Percentiles rank a stretch among this genome's conserved stretches.
These are phyloP conservation scores for Coemansia sp. DNA, from an alignment of 192 early-diverging fungal genomes.

Conservation along the genomic window DNA sequence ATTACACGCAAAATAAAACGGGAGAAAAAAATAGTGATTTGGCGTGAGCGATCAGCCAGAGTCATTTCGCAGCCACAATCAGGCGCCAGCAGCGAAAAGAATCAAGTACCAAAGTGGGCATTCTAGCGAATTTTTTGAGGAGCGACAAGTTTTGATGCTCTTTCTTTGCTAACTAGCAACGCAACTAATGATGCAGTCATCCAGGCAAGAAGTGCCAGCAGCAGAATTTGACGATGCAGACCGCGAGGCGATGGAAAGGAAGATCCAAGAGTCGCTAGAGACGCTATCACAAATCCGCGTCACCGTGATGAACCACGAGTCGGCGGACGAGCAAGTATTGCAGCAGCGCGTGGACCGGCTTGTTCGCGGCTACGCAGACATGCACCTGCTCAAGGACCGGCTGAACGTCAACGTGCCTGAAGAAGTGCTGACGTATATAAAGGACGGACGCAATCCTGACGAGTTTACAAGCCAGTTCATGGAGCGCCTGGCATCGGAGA, in stretches of 20 bases:
- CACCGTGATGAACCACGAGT: constrained; percentile 48
- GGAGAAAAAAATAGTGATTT: neutral
- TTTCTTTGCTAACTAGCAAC: no score
- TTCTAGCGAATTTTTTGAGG: neutral
- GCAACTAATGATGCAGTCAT: constrained; percentile 12
- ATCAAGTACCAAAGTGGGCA: neutral
- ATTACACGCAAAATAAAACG: neutral
- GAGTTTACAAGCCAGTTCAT: constrained; percentile 56
- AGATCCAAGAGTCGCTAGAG: constrained; percentile 44
- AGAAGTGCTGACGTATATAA: constrained; percentile 40
- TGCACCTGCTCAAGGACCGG: constrained; percentile 33
- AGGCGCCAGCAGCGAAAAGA: neutral
- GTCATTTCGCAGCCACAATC: neutral
- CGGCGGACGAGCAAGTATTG: constrained; percentile 38
- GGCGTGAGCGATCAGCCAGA: neutral
- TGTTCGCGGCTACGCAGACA: constrained; percentile 37
- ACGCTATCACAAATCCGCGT: constrained; percentile 49
- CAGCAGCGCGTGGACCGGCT: constrained; percentile 47
- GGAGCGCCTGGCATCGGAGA: constrained; percentile 53
- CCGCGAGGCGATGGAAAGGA: constrained; percentile 32
- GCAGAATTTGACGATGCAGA: constrained; percentile 33
- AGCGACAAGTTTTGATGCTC: neutral
- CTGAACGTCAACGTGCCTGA: constrained; percentile 45
- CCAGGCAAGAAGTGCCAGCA: constrained; percentile 4
- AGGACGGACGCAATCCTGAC: constrained; percentile 50